phyloP scores from a whole-genome alignment of 306 rosid species.

The Trichosanthes truncata region DNA sequence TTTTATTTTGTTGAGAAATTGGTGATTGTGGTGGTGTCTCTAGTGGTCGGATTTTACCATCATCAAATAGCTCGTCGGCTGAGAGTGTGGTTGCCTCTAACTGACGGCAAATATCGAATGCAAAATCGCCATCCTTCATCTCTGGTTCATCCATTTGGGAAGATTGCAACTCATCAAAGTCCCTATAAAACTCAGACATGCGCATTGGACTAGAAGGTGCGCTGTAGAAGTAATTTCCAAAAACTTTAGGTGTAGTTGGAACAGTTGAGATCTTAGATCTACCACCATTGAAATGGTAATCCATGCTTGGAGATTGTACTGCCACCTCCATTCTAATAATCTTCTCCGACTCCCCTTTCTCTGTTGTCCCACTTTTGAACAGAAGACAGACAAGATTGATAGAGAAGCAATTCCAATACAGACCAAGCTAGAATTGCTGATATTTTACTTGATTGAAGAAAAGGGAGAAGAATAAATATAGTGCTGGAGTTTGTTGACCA shows the following conservation, averaged over 20 bases:
- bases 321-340: constrained; percentile 37
- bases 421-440: background rate
- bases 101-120: constrained; percentile 38
- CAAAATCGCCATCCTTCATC: constrained; percentile 32
- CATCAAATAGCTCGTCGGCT: constrained; percentile 77
- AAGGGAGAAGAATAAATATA: background rate
- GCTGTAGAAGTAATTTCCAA: constrained; percentile 47
- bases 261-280: constrained; percentile 26
- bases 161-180: constrained; percentile 24
- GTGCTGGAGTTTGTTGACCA: background rate
- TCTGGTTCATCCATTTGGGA: background rate
- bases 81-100: constrained; percentile 38
- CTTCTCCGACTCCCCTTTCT: background rate
- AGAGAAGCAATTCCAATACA: constrained; percentile 1
- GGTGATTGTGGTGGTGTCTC: constrained; percentile 18
- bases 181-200: constrained; percentile 28
- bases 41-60: constrained; percentile 51
- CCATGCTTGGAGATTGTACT: constrained; percentile 31
- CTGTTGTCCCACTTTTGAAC: background rate
- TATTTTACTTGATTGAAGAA: background rate
- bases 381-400: background rate
- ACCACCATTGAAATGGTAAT: constrained; percentile 39
- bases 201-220: constrained; percentile 73
- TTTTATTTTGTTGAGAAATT: constrained; percentile 20
- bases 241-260: constrained; percentile 53